phyloP scores from a whole-genome alignment of 257 asterid genomes.

The Cordia subcordata region DNA sequence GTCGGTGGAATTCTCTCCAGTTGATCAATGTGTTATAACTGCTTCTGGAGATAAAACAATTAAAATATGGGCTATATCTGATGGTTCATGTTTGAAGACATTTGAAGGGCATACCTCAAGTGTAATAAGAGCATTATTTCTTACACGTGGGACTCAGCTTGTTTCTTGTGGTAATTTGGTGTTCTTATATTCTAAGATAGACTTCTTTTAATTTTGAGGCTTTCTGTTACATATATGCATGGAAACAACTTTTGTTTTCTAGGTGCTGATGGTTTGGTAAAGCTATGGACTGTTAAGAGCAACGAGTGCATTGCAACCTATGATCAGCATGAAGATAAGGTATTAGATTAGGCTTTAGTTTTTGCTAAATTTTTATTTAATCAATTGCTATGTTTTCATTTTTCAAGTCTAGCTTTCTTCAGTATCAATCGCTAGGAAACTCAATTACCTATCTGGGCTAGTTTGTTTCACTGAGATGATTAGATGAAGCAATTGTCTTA shows the following conservation, averaged over 20 bases:
- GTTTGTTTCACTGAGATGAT: too few relatives aligned
- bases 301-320: constrained; percentile 93
- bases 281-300: constrained; percentile 91
- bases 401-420: background rate
- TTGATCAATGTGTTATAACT: constrained; percentile 91
- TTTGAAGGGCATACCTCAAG: constrained; percentile 95
- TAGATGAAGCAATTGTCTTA: too few relatives aligned
- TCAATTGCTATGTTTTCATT: background rate
- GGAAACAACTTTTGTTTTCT: background rate
- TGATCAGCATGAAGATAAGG: constrained; percentile 96
- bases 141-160: constrained; percentile 86
- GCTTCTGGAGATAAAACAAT: constrained; percentile 94
- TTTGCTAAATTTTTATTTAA: background rate
- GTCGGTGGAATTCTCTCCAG: constrained; percentile 99
- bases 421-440: too few relatives aligned
- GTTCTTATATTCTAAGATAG: constrained; percentile 7
- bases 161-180: constrained; percentile 75
- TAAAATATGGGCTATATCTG: constrained; percentile 89
- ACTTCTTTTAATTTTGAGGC: background rate
- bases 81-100: constrained; percentile 89
- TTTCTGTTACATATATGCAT: background rate
- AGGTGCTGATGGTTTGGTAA: constrained; percentile 98
- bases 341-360: constrained; percentile 20
- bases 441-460: too few relatives aligned
- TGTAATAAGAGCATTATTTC: constrained; percentile 83